phyloP scores from a whole-genome alignment of 371 early-diverging fungal genomes.

The Syncephalastrum sp. region DNA sequence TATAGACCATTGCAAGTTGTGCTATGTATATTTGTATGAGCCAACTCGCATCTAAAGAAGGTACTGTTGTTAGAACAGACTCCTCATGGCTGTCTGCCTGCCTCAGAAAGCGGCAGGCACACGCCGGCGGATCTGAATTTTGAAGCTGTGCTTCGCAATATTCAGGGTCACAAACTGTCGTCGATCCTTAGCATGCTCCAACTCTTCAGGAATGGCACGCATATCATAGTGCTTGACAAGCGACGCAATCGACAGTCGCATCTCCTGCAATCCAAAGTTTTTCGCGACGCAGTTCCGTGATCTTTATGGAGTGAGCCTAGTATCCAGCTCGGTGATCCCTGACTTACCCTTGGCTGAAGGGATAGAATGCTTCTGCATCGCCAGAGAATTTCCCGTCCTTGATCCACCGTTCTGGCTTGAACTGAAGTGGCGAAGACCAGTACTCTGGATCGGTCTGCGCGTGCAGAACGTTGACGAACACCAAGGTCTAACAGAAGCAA shows the following conservation, averaged over 20 bases:
- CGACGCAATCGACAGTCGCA: constrained; percentile 37
- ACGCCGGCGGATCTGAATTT: constrained; percentile 17
- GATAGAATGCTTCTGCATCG: constrained; percentile 23
- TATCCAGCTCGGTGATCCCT: background rate
- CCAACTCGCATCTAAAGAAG: no score
- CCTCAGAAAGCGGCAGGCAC: no score
- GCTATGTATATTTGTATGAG: no score
- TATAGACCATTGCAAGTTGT: no score
- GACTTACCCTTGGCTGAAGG: constrained; percentile 38
- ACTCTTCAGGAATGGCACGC: constrained; percentile 22
- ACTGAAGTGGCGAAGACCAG: constrained; percentile 21
- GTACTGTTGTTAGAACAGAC: no score
- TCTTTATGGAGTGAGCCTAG: constrained; percentile 9
- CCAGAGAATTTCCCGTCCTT: background rate
- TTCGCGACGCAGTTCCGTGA: constrained; percentile 54
- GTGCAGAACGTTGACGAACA: no score
- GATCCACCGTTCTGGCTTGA: constrained; percentile 37
- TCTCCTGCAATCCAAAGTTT: constrained; percentile 48
- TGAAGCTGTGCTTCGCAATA: constrained; percentile 24
- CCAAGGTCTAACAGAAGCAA: no score
- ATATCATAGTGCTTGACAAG: constrained; percentile 32
- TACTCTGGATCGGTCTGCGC: constrained; percentile 11
- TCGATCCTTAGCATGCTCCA: constrained; percentile 19
- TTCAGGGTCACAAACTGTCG: constrained; percentile 29
- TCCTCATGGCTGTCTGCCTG: no score